Percentiles rank a stretch among this genome's conserved stretches.
phyloP scores from a whole-genome alignment of 2,329 filamentous ascomycete genomes.

The Aspergillus transmontanensis region DNA sequence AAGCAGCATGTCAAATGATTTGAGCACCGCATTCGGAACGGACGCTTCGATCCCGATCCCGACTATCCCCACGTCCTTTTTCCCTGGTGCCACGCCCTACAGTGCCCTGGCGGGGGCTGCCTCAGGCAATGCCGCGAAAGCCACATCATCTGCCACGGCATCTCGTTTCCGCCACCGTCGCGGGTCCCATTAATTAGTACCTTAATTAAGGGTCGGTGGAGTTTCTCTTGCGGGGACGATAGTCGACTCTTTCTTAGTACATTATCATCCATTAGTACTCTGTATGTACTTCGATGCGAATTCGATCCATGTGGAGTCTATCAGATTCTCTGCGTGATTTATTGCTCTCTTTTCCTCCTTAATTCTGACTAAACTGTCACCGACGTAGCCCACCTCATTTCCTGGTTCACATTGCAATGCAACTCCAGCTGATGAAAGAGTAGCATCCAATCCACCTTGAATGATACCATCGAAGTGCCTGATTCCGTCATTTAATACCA shows the following conservation, averaged over 20 bases:
- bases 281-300: no score
- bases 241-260: no score
- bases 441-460: neutral
- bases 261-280: no score
- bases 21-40: constrained; percentile 28
- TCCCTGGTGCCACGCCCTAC: constrained; percentile 33
- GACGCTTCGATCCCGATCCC: constrained; percentile 25
- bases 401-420: neutral
- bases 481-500: constrained; percentile 5
- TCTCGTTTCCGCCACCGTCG: no score
- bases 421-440: neutral
- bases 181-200: no score
- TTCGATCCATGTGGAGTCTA: no score
- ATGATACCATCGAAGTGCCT: constrained; percentile 4
- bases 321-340: no score
- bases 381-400: neutral
- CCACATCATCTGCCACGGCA: no score
- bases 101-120: constrained; percentile 25
- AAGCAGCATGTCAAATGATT: constrained; percentile 27
- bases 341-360: no score
- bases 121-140: neutral
- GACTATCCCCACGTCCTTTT: constrained; percentile 28
- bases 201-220: no score
- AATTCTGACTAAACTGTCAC: no score
- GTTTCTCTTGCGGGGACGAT: no score